Evolutionary conservation across 352 stramenopile genomes (phyloP), one percentile per base, ranked within the genome.

Genomic region (Phytophthora sansomeana): DNA sequence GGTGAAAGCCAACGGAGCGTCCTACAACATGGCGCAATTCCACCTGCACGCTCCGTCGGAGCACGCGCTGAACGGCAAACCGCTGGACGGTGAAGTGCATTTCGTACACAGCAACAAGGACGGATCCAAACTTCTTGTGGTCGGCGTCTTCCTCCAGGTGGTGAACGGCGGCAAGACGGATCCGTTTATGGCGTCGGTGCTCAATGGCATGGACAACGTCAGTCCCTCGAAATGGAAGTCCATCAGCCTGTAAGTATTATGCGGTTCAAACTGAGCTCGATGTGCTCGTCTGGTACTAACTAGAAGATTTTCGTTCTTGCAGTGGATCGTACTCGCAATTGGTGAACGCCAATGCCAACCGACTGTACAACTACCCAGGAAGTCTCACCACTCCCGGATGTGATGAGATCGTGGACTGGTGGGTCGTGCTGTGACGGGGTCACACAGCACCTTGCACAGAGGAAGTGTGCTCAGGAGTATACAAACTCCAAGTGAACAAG

Each of bases 331-430:
- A 75, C 55, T 6, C 43, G 28, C 11, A 53, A 4, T 16, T 75
- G 41, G 30, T 75, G 4, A 32, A 52, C n/a, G 49, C 29, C 13
- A 66, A 29, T 14, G 43, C 39, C 1, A 57, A 62, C 39, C 47
- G 39, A 10, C 13, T 71, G 6, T 84, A 70, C 57, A 89, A 89
- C 78, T 89, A 89, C 68, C 47, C 75, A 0, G 80, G 77, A 6
- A 87, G 80, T 13, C 68, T 87, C 28, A 89, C 76, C n/a, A 84
- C 77, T 3, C 80, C 80, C 1, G 55, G 49, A 10, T 89, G 80
- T 41, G 49, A 54, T n/a, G 75, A 89, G 57, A 74, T 67, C 16
- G 78, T 84, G 9, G 72, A 83, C 61, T 87, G 80, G 80, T 89
- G 78, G 75, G 74, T 87, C 29, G 50, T n/a, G n/a, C n/a, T n/a